Evolutionary conservation across 768 basidiomycete genomes (phyloP), one percentile per base, ranked within the genome.

Genomic region (Russula sp.): DNA sequence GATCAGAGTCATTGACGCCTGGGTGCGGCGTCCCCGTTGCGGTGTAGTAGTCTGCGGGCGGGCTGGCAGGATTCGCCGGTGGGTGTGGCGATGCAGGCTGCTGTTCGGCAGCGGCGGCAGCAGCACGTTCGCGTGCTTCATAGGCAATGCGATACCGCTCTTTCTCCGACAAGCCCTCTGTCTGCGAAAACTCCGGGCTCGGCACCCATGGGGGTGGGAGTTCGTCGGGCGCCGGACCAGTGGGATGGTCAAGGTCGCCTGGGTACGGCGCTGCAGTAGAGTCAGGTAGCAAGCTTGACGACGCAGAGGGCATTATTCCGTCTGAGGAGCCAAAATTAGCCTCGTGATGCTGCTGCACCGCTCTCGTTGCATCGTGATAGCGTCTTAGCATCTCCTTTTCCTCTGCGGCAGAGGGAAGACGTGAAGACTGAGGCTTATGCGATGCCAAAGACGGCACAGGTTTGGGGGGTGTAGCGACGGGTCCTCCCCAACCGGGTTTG

Each of bases 41-140:
- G 1, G 64, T 39, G 56, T 61, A 67, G 48, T 65, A 61, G 49
- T 65, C 64, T 1, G 53, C 42, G 1, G 65, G 59, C 27, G 55
- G 52, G 52, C 59, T 54, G 10, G 47, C 45, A 22, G 39, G 44
- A 32, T 40, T 59, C 9, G 47, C 53, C 6, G 53, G 16, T 18
- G 64, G 47, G 34, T 57, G 42, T 31, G 65, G 55, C 22, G 51
- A n/a, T 16, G 66, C 61, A 76, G 74, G 42, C 63, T 69, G 20
- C 34, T 57, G 40, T 16, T 57, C 60, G 31, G 66, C 55, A 1
- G 63, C 56, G 6, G 63, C 57, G 6, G 72, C 68, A 44, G 78
- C 82, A 6, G 81, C 84, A 18, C 82, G 82, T 69, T 93, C 89
- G 60, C 82, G 84, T 7, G 79, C 83, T 63, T 87, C 90, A 66